phyloP scores from a whole-genome alignment of 768 basidiomycete species.

The Infundibulicybe gibba region DNA sequence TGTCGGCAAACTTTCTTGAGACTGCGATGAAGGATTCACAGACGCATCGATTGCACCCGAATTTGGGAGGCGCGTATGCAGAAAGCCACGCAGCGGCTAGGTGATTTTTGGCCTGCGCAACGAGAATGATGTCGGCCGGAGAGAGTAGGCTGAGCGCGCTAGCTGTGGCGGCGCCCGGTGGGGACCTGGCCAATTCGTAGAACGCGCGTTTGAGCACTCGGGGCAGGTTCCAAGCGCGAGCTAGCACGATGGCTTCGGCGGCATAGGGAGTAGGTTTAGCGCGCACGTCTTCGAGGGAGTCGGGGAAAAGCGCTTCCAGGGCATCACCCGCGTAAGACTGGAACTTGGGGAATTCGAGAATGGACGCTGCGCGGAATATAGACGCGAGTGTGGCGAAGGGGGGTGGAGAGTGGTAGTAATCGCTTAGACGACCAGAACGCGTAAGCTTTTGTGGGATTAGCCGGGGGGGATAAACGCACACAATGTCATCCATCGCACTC shows the following conservation, averaged over 20 bases:
- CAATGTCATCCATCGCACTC: conserved; percentile 13
- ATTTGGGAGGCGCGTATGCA: too few relatives aligned
- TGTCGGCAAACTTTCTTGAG: too few relatives aligned
- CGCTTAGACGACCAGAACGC: conserved; percentile 5
- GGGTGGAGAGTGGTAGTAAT: conserved; percentile 15
- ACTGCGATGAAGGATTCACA: too few relatives aligned
- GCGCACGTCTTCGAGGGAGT: conserved; percentile 12
- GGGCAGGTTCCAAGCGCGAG: conserved; percentile 20
- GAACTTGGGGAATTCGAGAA: conserved; percentile 22
- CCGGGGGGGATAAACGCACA: conserved; percentile 8
- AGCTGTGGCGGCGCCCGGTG: not conserved
- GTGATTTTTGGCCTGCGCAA: too few relatives aligned
- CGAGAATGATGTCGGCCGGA: not conserved
- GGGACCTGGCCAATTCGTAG: conserved; percentile 28
- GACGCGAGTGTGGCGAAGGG: conserved; percentile 21
- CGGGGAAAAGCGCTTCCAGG: conserved; percentile 25
- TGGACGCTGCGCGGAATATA: conserved; percentile 28
- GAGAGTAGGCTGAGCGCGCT: too few relatives aligned
- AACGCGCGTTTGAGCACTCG: conserved; percentile 30
- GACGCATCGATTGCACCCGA: too few relatives aligned
- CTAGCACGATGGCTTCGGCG: conserved; percentile 25
- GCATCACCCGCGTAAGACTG: conserved; percentile 17
- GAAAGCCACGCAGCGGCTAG: too few relatives aligned
- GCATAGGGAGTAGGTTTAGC: conserved; percentile 15
- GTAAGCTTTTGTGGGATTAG: not conserved